These are phyloP conservation scores for Saccharomycopsis malanga DNA, from an alignment of 805 yeast genomes.

Conservation along the genomic window DNA sequence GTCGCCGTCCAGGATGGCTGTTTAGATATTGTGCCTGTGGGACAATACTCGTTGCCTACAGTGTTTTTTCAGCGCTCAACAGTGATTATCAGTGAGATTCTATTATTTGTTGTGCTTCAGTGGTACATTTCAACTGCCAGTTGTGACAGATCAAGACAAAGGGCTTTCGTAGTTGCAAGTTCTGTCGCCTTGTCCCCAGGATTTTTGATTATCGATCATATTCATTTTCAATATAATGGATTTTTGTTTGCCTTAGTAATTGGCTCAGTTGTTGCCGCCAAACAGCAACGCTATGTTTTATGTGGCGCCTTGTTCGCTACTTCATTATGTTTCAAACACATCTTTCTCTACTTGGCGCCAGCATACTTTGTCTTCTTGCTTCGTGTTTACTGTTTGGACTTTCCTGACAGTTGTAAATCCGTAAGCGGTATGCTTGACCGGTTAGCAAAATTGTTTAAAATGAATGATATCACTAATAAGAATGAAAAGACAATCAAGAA, in stretches of 20 bases:
- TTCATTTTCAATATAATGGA: constrained; percentile 96
- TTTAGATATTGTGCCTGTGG: constrained; percentile 56
- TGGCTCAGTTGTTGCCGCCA: constrained; percentile 65
- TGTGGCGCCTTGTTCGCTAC: constrained; percentile 67
- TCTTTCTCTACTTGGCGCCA: constrained; percentile 88
- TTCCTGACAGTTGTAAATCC: constrained; percentile 16
- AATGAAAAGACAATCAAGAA: constrained; percentile 25
- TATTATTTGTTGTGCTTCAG: constrained; percentile 64
- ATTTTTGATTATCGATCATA: constrained; percentile 82
- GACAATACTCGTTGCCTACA: constrained; percentile 71
- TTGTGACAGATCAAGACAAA: constrained; percentile 25
- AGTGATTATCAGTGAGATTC: constrained; percentile 69
- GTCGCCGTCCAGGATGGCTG: constrained; percentile 68
- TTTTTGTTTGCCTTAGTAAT: constrained; percentile 82
- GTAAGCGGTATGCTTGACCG: neutral
- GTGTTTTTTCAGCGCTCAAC: constrained; percentile 74
- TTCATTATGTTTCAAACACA: constrained; percentile 88
- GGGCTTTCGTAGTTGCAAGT: constrained; percentile 67
- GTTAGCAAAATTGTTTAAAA: too few species aligned
- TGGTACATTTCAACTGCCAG: constrained; percentile 53
- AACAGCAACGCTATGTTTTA: constrained; percentile 44
- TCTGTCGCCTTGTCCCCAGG: constrained; percentile 87
- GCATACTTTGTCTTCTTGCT: constrained; percentile 79
- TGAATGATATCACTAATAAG: constrained; percentile 15
- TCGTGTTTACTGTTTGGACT: constrained; percentile 59